Evolutionary conservation across 768 basidiomycete species (phyloP), one percentile per base, ranked within the genome.

Genomic region (Hericium coralloides): DNA sequence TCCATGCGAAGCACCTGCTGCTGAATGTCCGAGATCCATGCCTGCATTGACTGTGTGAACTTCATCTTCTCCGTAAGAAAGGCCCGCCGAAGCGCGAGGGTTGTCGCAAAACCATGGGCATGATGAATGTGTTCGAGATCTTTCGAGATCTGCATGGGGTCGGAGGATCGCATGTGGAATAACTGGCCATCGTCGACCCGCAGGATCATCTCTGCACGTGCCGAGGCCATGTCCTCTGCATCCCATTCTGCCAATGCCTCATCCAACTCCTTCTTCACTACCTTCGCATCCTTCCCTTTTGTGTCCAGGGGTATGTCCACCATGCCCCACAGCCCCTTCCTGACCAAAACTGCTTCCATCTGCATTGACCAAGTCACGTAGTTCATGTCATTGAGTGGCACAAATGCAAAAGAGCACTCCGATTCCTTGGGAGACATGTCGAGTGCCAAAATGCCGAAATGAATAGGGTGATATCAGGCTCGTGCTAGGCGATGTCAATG

Each of bases 91-190:
- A 66, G 57, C n/a, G 64, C 51, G 15, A 67, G 53, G 18, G 56
- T 58, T 14, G 64, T 68, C 7, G 59, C 67, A 45, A 70, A 66
- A n/a, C 69, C 67, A 38, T 60, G 61, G 1, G 68, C 60, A 20
- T 59, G 63, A 55, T 70, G 70, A n/a, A 71, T 59, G 10, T 39
- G 38, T 17, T 53, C 23, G 15, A 71, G 64, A 20, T 20, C 56
- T 12, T 60, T 51, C 69, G 68, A 70, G 43, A 70, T 56, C n/a
- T 57, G 55, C 26, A 20, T 9, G 14, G 67, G 60, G 58, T 65
- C 58, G 20, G 22, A 22, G 23, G 56, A 36, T 6, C 36, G 49
- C 36, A 65, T 62, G 55, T 69, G 65, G 23, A 55, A 18, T 14
- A 67, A 61, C 57, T 70, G 70, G 22, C 52, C 58, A 38, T 22